These are phyloP conservation scores for Bipolaris oryzae DNA, from an alignment of 2,329 filamentous ascomycete genomes.

Conservation along the genomic window DNA sequence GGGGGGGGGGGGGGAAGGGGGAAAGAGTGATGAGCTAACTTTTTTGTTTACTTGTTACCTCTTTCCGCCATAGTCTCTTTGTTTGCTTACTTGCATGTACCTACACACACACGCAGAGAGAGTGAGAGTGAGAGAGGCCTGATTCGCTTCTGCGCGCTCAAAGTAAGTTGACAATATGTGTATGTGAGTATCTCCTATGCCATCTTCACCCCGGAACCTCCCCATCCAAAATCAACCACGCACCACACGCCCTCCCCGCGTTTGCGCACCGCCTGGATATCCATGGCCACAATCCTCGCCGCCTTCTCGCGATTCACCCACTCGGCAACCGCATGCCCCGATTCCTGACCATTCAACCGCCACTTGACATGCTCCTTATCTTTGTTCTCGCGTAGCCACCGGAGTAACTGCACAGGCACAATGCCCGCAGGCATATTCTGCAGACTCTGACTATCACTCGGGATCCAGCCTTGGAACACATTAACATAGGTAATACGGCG, in stretches of 20 bases:
- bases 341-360: constrained; percentile 28
- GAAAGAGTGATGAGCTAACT: too few species aligned
- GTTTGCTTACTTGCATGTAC: too few species aligned
- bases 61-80: too few species aligned
- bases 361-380: constrained; percentile 24
- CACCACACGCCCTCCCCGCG: constrained; percentile 37
- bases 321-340: constrained; percentile 27
- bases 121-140: background rate
- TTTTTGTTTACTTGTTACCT: too few species aligned
- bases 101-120: too few species aligned
- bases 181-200: background rate
- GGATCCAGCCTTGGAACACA: constrained; percentile 54
- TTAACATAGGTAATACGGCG: constrained; percentile 52
- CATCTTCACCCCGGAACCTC: constrained; percentile 8
- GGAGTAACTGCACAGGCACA: constrained; percentile 43
- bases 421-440: constrained; percentile 45
- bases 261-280: constrained; percentile 41
- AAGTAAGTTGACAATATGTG: too few species aligned
- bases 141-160: background rate
- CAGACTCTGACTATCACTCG: constrained; percentile 36
- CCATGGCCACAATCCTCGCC: constrained; percentile 36
- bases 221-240: constrained; percentile 48
- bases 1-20: too few species aligned
- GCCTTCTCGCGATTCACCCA: constrained; percentile 51
- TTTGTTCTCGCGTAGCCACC: constrained; percentile 44